Evolutionary conservation across 106 monocot genomes (phyloP).

Genomic region (Alisma plantagoaquatica): DNA sequence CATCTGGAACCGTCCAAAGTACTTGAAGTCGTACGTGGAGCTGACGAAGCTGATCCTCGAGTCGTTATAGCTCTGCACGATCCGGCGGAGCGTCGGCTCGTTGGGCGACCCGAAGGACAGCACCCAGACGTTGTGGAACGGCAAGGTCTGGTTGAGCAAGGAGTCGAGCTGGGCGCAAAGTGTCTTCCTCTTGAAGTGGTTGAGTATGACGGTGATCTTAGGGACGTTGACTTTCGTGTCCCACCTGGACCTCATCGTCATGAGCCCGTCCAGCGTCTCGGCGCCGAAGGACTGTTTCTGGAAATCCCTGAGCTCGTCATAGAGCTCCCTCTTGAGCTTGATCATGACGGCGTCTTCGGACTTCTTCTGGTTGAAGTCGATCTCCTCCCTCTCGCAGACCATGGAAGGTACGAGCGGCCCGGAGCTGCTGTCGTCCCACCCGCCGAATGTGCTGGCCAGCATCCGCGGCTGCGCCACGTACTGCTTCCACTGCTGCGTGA

Average conservation of each 20-base stretch:
- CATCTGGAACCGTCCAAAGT: conserved; percentile 95
- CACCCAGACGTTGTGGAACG: conserved; percentile 93
- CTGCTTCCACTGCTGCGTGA: conserved; percentile 80
- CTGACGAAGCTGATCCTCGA: conserved; percentile 90
- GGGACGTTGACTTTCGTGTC: conserved; percentile 33
- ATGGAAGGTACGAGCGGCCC: conserved; percentile 17
- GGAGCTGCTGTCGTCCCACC: conserved; percentile 18
- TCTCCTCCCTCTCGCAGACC: conserved; percentile 78
- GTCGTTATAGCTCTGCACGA: conserved; percentile 85
- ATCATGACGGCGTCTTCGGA: conserved; percentile 76
- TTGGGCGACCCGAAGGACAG: conserved; percentile 95
- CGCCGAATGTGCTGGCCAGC: conserved; percentile 1
- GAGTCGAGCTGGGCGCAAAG: conserved; percentile 86
- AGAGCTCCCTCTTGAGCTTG: conserved; percentile 74
- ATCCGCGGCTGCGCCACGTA: conserved; percentile 46
- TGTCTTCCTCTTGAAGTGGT: conserved; percentile 96
- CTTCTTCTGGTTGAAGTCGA: conserved; percentile 93
- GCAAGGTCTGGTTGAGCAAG: conserved; percentile 80
- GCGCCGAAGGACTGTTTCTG: conserved; percentile 40
- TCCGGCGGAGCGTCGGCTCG: conserved; percentile 47
- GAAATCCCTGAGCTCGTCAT: conserved; percentile 62
- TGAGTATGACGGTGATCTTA: conserved; percentile 81
- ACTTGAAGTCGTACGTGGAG: conserved; percentile 96
- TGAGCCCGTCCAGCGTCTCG: conserved; percentile 71
- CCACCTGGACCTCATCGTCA: conserved; percentile 83